phyloP scores from a whole-genome alignment of 768 basidiomycete genomes.

The Holtermanniella nyarrowii region DNA sequence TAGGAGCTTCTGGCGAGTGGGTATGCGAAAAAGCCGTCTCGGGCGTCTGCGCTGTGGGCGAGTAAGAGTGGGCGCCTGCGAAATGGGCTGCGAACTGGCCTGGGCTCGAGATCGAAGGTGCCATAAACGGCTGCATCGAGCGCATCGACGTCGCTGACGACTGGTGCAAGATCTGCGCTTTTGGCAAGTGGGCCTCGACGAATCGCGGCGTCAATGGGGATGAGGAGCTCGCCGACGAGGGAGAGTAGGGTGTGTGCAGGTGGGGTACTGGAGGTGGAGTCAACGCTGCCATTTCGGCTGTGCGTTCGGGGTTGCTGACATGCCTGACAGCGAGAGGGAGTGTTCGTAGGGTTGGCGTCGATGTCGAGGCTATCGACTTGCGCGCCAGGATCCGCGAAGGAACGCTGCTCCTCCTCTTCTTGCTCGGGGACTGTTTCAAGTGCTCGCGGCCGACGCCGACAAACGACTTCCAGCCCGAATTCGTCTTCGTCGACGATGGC shows the following conservation, averaged over 20 bases:
- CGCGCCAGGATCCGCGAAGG: no score
- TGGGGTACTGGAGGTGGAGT: not conserved
- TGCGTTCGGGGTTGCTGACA: not conserved
- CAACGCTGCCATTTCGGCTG: not conserved
- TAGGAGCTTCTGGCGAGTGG: not conserved
- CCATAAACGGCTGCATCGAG: not conserved
- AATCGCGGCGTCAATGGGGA: conserved; percentile 13
- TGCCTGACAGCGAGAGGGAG: not conserved
- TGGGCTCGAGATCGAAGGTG: not conserved
- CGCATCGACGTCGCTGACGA: not conserved
- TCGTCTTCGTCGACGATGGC: not conserved
- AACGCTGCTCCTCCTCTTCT: no score
- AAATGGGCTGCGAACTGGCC: not conserved
- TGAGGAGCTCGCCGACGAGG: conserved; percentile 15
- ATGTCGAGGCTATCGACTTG: not conserved
- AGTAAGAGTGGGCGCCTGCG: not conserved
- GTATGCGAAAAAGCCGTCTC: not conserved
- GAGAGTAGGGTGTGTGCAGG: conserved; percentile 5
- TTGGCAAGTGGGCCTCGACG: no score
- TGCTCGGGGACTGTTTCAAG: no score
- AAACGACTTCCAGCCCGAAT: not conserved
- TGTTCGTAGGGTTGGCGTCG: not conserved
- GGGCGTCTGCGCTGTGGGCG: not conserved
- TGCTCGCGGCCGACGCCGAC: no score
- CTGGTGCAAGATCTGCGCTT: not conserved